Evolutionary conservation across 129 eudicot genomes (phyloP).

Genomic region (Lactuca saligna): DNA sequence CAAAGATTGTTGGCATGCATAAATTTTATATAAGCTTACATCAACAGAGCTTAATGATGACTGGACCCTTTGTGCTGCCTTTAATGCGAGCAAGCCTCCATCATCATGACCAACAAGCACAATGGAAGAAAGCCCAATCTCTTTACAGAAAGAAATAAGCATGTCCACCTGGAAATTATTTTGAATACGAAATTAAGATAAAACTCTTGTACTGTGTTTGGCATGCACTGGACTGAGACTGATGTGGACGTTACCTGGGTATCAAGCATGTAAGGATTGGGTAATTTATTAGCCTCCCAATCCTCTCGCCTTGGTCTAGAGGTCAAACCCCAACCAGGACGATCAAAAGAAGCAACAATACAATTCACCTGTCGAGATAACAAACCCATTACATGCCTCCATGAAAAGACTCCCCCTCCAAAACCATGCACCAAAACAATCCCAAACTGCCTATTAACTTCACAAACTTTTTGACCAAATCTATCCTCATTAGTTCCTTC

Average conservation of each 20-base stretch:
- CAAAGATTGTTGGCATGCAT: constrained; percentile 4
- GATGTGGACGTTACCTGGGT: constrained; percentile 60
- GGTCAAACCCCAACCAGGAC: constrained; percentile 99
- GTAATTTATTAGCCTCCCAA: constrained; percentile 83
- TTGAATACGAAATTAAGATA: background rate
- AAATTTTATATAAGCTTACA: constrained; percentile 45
- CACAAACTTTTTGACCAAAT: constrained; percentile 41
- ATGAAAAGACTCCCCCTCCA: constrained; percentile 97
- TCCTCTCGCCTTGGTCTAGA: constrained; percentile 72
- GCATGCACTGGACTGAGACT: background rate
- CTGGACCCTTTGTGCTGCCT: constrained; percentile 72
- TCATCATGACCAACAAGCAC: constrained; percentile 98
- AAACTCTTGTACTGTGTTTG: background rate
- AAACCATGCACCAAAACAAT: constrained; percentile 94
- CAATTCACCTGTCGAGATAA: constrained; percentile 79
- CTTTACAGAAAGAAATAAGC: constrained; percentile 81
- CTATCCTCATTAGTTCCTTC: constrained; percentile 45
- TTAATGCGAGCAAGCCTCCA: constrained; percentile 94
- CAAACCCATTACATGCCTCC: constrained; percentile 87
- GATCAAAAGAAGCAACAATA: constrained; percentile 82
- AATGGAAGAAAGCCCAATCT: constrained; percentile 87
- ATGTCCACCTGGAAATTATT: constrained; percentile 73
- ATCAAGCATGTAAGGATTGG: constrained; percentile 97
- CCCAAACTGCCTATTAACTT: constrained; percentile 62
- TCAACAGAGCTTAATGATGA: constrained; percentile 53